Percentiles rank a stretch among this genome's conserved stretches.
These are phyloP conservation scores for Lentinus polychrous DNA, from an alignment of 1,284 basidiomycete species.

Conservation along the genomic window DNA sequence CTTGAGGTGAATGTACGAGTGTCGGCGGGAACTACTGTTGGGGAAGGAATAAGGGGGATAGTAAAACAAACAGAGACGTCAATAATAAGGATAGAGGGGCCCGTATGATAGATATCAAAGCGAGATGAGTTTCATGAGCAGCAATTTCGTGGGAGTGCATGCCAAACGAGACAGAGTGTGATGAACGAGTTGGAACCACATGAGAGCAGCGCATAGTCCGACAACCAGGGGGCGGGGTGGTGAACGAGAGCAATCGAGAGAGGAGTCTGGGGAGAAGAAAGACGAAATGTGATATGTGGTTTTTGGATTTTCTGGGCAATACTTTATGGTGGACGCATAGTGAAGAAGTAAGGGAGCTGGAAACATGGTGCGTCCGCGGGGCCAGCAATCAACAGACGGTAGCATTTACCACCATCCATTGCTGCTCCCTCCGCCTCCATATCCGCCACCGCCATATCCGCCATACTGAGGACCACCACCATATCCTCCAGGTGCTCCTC, in stretches of 20 bases:
- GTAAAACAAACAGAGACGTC: conserved; percentile 25
- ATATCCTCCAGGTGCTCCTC: conserved; percentile 28
- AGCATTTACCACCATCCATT: conserved; percentile 37
- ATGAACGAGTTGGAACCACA: conserved; percentile 21
- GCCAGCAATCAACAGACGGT: not conserved
- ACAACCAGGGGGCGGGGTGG: conserved; percentile 11
- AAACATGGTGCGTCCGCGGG: not conserved
- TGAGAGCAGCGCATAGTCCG: conserved; percentile 53
- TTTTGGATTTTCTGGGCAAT: not conserved
- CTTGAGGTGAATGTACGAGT: conserved; percentile 11
- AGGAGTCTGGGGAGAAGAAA: not conserved
- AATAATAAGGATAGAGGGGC: conserved; percentile 34
- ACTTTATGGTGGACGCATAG: not conserved
- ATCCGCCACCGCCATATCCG: conserved; percentile 32
- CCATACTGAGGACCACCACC: conserved; percentile 23
- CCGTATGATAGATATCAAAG: conserved; percentile 36
- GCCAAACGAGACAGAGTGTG: conserved; percentile 39
- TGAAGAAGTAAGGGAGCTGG: not conserved
- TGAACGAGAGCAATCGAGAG: conserved; percentile 18
- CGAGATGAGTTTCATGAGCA: conserved; percentile 32
- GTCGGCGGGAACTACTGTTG: conserved; percentile 13
- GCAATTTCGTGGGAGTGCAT: conserved; percentile 33
- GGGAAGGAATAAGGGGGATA: conserved; percentile 12
- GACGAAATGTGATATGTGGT: not conserved
- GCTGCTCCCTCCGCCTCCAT: conserved; percentile 28